Base-by-base conservation (phyloP, 140 eudicot species). In the Anethum foeniculum region DNA sequence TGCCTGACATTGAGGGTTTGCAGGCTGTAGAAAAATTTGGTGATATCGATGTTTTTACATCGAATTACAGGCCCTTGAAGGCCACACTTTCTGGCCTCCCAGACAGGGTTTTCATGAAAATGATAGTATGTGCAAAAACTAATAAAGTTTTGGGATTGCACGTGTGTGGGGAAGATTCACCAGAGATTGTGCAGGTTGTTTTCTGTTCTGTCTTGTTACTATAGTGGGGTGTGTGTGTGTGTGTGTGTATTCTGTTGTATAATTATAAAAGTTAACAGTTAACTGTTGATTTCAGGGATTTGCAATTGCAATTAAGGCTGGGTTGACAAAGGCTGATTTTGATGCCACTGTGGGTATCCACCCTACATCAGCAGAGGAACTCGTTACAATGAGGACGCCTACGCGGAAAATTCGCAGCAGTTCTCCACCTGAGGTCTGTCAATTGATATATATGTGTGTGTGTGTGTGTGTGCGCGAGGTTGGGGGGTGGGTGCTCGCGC, bases 81-180 rank as follows among this genome's bases (percentile, higher is more conserved):
- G 99, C 99, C 77, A 95, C 99, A 76, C 79, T 95, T 79, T 95
- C 99, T 3, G 99, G 99, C 68, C 98, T 93, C 47, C 99, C 99
- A 0, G 99, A 93, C 82, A 92, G 93, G 68, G 93, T 88, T 64
- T 88, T 91, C 69, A 95, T 95, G 99, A 95, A 95, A 90, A 97
- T 95, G 48, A 65, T 95, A 78, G 99, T 89, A 56, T 87, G 91
- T 84, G 97, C 96, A 76, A 93, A 91, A 84, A 92, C 98, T 36
- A 76, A 88, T 71, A 89, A 91, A 85, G 97, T 95, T 67, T 19
- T 95, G 7, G 99, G 99, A 15, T 84, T 95, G 88, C 98, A 92
- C 84, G 88, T 95, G 91, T 95, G 99, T 58, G 99, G 99, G 83
- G 98, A 95, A 60, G 99, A 93, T 81, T 86, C 99, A 72, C 93